Conservation (phyloP, 2,329 filamentous ascomycete genomes). For the Cytospora mali region DNA sequence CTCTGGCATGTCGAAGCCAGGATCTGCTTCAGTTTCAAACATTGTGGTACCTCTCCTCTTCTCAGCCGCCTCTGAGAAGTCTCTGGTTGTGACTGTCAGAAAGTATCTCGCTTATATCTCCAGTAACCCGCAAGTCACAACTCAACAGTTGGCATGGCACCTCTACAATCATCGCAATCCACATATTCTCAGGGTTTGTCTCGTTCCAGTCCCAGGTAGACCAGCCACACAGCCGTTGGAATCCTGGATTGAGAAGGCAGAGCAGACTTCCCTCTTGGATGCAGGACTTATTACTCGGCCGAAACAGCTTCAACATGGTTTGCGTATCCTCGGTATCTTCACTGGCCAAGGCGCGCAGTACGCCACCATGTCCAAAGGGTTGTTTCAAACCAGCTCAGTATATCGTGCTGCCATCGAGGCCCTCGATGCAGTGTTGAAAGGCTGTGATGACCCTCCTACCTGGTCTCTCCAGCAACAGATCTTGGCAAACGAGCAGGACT, state of each 20-base stretch:
- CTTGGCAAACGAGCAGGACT: conserved; percentile 33
- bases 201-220: background rate
- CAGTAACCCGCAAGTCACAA: conserved; percentile 9
- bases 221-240: conserved; percentile 32
- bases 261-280: conserved; percentile 18
- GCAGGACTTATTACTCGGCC: conserved; percentile 27
- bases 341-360: conserved; percentile 52
- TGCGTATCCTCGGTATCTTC: conserved; percentile 40
- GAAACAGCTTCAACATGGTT: conserved; percentile 26
- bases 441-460: conserved; percentile 32
- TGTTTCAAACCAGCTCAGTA: conserved; percentile 35
- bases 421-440: conserved; percentile 38
- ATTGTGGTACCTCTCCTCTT: conserved; percentile 41
- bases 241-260: conserved; percentile 30
- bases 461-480: conserved; percentile 42
- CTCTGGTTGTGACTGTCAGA: conserved; percentile 35
- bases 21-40: background rate
- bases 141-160: conserved; percentile 39
- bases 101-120: conserved; percentile 37
- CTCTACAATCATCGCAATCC: conserved; percentile 37
- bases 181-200: conserved; percentile 36
- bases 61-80: conserved; percentile 42
- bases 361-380: conserved; percentile 42
- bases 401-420: conserved; percentile 40
- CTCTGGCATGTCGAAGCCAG: background rate